Conservation (phyloP, 441 rosid genomes). For the Aleurites moluccanus region DNA sequence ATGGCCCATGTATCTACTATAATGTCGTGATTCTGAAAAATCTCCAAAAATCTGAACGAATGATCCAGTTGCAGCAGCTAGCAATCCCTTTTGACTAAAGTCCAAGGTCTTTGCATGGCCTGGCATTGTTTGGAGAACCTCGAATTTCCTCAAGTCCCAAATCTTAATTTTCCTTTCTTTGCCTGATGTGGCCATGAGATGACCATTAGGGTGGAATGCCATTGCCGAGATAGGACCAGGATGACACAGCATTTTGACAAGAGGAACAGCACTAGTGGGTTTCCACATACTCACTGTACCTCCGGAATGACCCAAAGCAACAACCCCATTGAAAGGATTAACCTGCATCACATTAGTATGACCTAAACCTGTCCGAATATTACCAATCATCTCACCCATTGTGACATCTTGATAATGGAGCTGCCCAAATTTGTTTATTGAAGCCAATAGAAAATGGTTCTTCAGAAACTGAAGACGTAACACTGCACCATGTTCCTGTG, state of each 20-base stretch:
- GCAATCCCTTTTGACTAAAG: constrained; percentile 91
- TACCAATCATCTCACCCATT: constrained; percentile 64
- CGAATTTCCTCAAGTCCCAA: constrained; percentile 89
- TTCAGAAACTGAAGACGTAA: constrained; percentile 72
- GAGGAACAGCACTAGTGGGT: constrained; percentile 71
- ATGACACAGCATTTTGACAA: constrained; percentile 87
- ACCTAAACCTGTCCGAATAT: constrained; percentile 69
- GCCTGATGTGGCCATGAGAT: constrained; percentile 95
- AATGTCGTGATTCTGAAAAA: constrained; percentile 50
- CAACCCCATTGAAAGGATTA: too few species aligned
- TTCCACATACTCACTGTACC: constrained; percentile 97
- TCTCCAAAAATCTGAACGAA: constrained; percentile 56
- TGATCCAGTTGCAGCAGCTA: constrained; percentile 80
- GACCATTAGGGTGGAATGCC: constrained; percentile 93
- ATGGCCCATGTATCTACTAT: constrained; percentile 75
- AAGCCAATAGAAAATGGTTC: constrained; percentile 86
- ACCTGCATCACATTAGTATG: too few species aligned
- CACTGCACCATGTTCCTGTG: constrained; percentile 81
- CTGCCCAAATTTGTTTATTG: constrained; percentile 80
- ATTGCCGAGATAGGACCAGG: constrained; percentile 71
- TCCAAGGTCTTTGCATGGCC: constrained; percentile 69
- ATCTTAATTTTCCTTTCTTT: constrained; percentile 77
- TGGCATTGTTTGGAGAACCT: constrained; percentile 65
- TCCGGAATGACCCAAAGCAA: constrained; percentile 79
- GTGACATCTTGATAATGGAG: constrained; percentile 89